Base-by-base conservation (phyloP, 257 asterid genomes). In the Fraxinus excelsior region DNA sequence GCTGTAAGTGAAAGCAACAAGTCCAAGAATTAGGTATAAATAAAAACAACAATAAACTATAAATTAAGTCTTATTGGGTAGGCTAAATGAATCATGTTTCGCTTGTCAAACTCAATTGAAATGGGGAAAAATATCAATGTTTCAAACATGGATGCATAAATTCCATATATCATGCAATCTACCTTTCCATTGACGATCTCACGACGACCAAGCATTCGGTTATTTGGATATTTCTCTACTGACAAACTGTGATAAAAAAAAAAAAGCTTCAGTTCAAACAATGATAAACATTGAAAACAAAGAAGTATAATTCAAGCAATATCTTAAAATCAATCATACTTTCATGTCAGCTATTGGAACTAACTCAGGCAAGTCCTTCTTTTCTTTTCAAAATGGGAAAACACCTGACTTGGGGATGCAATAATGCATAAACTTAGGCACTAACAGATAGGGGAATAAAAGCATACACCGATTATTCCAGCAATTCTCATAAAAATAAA, bases 131-230 rank as follows among this genome's bases (percentile, higher is more conserved):
- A 38, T 25, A 12, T 16, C 28, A 28, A 82, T 82, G 37, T 18
- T 72, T 76, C 37, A 71, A 51, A 32, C 70, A 69, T 31, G 74
- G 73, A 72, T 37, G 81, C 79, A 82, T 74, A 72, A 80, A 78
- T 31, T 35, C 58, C 60, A 31, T 38, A 40, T 70, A 42, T 65
- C 62, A 62, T 68, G 31, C 77, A 16, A 70, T 67, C 42, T 91
- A 95, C 99, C 96, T 95, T 86, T 81, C 98, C 99, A 81, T 88
- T 12, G 58, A 85, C 87, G 71, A 89, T 74, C 80, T 93, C 94
- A 75, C 96, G 93, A 62, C 82, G 89, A 40, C 99, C 98, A 84
- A 95, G 99, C 99, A 95, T 95, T 65, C 29, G 86, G 80, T 91
- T 95, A 64, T 91, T 77, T 69, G 99, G 98, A 85, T 87, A 86